A percentile compares a stretch with the other conserved stretches of the same genome.
Conservation (phyloP, 1,284 basidiomycete genomes). For the Ceratobasidium sp. region DNA sequence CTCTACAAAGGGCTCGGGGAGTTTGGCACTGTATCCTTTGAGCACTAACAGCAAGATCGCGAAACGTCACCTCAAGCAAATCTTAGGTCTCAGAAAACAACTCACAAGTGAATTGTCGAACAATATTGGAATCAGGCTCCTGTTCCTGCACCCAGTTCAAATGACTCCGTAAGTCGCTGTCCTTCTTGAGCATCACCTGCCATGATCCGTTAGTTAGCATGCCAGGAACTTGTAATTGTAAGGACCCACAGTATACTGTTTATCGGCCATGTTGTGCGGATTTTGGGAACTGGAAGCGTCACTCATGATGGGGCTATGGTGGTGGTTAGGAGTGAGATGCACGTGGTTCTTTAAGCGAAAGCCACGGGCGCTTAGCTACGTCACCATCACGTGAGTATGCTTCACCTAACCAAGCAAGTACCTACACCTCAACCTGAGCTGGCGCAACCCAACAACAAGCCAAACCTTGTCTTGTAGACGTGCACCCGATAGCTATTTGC, state of each 20-base stretch:
- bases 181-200: background rate
- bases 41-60: background rate
- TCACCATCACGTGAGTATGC: too few species aligned
- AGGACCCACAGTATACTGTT: background rate
- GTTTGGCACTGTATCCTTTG: conserved; percentile 2
- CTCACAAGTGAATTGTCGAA: background rate
- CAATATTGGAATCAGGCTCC: background rate
- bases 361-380: too few species aligned
- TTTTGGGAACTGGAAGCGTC: background rate
- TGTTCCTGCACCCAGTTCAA: background rate
- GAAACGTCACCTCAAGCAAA: background rate
- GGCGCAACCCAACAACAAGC: too few species aligned
- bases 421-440: too few species aligned
- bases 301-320: background rate
- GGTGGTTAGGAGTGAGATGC: background rate
- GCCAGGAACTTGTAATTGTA: background rate
- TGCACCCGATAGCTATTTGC: too few species aligned
- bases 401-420: too few species aligned
- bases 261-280: background rate
- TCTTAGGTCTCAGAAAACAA: background rate
- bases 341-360: conserved; percentile 2
- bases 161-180: conserved; percentile 8
- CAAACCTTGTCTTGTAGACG: too few species aligned
- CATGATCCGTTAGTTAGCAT: background rate
- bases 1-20: background rate